phyloP scores from a whole-genome alignment of 139 green algal genomes.

The Picochlorum costavermella region DNA sequence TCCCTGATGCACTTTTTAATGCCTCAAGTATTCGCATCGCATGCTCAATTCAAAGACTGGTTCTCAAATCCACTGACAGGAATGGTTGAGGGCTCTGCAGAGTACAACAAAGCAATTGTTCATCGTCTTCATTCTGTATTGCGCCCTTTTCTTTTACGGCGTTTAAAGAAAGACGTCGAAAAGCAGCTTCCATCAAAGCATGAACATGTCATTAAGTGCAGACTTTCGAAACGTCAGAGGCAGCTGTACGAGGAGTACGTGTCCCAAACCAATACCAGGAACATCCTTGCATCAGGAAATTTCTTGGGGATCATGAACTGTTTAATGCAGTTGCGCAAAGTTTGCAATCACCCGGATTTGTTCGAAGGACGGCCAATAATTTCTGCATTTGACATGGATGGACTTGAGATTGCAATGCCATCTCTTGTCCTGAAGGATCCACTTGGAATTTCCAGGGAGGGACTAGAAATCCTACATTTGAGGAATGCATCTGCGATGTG shows the following conservation, averaged over 20 bases:
- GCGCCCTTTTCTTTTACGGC: conserved; percentile 91
- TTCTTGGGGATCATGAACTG: conserved; percentile 94
- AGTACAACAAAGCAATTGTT: conserved; percentile 64
- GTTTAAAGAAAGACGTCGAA: conserved; percentile 85
- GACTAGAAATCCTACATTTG: background rate
- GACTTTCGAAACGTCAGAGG: conserved; percentile 64
- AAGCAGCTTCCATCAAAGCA: conserved; percentile 91
- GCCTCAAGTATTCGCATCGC: conserved; percentile 76
- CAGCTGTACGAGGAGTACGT: conserved; percentile 98
- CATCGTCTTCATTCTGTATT: conserved; percentile 91
- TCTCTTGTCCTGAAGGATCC: background rate
- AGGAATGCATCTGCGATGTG: background rate
- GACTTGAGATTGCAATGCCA: conserved; percentile 32
- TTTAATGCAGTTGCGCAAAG: conserved; percentile 98
- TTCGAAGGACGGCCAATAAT: conserved; percentile 92
- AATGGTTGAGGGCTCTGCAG: conserved; percentile 76
- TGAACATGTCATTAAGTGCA: conserved; percentile 85
- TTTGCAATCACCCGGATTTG: conserved; percentile 98
- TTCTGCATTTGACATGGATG: conserved; percentile 72
- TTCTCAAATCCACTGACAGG: conserved; percentile 88
- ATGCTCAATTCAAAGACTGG: conserved; percentile 95
- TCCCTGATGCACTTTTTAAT: conserved; percentile 98
- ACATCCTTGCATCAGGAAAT: conserved; percentile 65
- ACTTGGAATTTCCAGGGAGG: background rate
- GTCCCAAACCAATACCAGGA: conserved; percentile 51